phyloP scores from a whole-genome alignment of 495 filamentous ascomycete genomes.

The Neurospora intermedia region DNA sequence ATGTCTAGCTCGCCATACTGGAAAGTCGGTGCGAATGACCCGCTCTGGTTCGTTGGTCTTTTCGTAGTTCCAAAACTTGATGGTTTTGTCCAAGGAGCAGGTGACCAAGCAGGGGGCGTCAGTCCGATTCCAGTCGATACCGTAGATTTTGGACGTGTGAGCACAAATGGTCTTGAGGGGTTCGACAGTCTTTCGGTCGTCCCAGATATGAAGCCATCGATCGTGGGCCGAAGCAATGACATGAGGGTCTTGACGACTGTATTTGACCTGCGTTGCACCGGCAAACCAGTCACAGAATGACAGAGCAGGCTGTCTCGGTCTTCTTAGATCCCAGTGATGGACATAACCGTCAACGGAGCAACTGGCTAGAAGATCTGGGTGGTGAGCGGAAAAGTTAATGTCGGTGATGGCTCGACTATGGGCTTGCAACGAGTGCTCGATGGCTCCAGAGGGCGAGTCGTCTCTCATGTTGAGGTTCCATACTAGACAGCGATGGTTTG shows the following conservation, averaged over 20 bases:
- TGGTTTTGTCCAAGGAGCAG: slow-evolving; percentile 82
- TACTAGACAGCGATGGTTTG: slow-evolving; percentile 88
- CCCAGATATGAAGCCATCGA: slow-evolving; percentile 79
- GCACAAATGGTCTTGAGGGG: slow-evolving; percentile 77
- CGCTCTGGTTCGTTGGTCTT: slow-evolving; percentile 57
- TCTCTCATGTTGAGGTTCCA: slow-evolving; percentile 80
- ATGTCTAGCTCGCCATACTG: slow-evolving; percentile 87
- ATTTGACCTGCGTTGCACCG: slow-evolving; percentile 92
- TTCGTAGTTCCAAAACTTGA: slow-evolving; percentile 88
- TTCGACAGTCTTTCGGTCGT: slow-evolving; percentile 67
- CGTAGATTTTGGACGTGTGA: slow-evolving; percentile 93
- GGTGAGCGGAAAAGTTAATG: slow-evolving; percentile 91
- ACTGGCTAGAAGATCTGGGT: slow-evolving; percentile 80
- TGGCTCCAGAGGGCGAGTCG: slow-evolving; percentile 55
- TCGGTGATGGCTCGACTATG: slow-evolving; percentile 90
- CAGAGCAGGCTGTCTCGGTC: slow-evolving; percentile 60
- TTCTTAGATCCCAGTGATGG: slow-evolving; percentile 83
- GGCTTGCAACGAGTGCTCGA: slow-evolving; percentile 82
- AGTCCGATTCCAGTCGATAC: slow-evolving; percentile 86
- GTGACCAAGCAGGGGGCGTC: slow-evolving; percentile 62
- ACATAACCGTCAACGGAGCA: slow-evolving; percentile 91
- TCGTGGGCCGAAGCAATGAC: slow-evolving; percentile 88
- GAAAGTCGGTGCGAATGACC: slow-evolving; percentile 70
- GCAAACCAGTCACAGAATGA: slow-evolving; percentile 92
- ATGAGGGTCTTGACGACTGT: slow-evolving; percentile 76